These are phyloP conservation scores for Oxytropis ochrocephala DNA, from an alignment of 306 rosid genomes.

Conservation along the genomic window DNA sequence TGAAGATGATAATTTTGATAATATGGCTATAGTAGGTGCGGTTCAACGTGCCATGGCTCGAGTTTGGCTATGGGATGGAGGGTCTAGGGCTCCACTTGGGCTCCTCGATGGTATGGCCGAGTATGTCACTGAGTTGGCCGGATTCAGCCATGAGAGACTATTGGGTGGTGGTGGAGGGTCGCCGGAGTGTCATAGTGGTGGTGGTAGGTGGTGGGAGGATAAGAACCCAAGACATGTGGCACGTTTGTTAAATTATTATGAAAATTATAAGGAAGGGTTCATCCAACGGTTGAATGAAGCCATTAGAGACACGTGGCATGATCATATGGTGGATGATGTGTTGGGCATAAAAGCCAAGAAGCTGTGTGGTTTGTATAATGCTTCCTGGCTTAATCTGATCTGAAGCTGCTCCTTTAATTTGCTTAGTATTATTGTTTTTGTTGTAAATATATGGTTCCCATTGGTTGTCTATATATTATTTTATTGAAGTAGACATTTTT, in stretches of 20 bases:
- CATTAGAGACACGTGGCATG: constrained; percentile 51
- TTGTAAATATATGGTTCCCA: not conserved
- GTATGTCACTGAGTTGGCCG: constrained; percentile 33
- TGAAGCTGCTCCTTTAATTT: not conserved
- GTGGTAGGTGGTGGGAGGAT: constrained; percentile 49
- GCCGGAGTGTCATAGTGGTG: constrained; percentile 18
- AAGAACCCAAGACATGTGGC: constrained; percentile 40
- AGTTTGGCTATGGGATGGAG: constrained; percentile 54
- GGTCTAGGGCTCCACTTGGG: constrained; percentile 33
- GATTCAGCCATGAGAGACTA: constrained; percentile 9
- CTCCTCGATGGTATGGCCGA: constrained; percentile 56
- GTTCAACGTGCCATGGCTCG: constrained; percentile 49
- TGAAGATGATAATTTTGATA: constrained; percentile 17
- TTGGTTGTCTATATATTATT: constrained; percentile 1
- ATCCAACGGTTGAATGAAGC: constrained; percentile 62
- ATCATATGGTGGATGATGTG: constrained; percentile 36
- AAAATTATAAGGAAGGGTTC: constrained; percentile 38
- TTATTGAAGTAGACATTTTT: too few relatives aligned
- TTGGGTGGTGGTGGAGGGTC: not conserved
- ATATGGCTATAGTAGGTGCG: constrained; percentile 27
- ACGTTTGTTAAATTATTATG: constrained; percentile 30
- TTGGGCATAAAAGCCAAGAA: constrained; percentile 28
- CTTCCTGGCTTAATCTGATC: not conserved
- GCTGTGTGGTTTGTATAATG: constrained; percentile 26
- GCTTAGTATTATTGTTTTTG: not conserved